Conservation (phyloP, 1,284 basidiomycete species). For the Ustilago tritici region DNA sequence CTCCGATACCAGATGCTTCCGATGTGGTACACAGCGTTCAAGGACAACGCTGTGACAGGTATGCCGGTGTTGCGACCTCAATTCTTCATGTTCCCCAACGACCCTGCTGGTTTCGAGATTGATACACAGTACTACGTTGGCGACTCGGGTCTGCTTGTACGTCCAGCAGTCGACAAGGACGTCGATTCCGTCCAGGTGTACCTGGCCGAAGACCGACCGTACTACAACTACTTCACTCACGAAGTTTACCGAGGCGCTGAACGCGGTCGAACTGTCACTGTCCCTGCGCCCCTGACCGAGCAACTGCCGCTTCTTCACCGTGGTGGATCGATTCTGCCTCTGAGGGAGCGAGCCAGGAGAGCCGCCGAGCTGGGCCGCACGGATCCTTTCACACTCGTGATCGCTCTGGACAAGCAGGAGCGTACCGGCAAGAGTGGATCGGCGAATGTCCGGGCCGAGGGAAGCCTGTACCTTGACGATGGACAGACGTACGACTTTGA, state of each 20-base stretch:
- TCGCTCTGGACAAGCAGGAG: slow-evolving; percentile 77
- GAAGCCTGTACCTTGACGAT: slow-evolving; percentile 95
- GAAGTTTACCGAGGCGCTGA: slow-evolving; percentile 75
- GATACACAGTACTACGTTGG: slow-evolving; percentile 97
- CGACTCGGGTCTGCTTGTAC: slow-evolving; percentile 86
- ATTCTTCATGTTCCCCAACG: slow-evolving; percentile 90
- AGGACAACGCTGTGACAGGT: slow-evolving; percentile 61
- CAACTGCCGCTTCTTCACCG: slow-evolving; percentile 84
- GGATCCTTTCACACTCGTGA: slow-evolving; percentile 92
- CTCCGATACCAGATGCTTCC: slow-evolving; percentile 89
- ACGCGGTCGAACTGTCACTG: slow-evolving; percentile 76
- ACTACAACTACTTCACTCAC: slow-evolving; percentile 88
- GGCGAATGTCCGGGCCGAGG: slow-evolving; percentile 73
- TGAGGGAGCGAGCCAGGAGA: slow-evolving; percentile 86
- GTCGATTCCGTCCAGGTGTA: slow-evolving; percentile 82
- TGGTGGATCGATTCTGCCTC: slow-evolving; percentile 90
- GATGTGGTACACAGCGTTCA: slow-evolving; percentile 96
- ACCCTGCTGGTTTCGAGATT: slow-evolving; percentile 83
- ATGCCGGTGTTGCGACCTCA: slow-evolving; percentile 76
- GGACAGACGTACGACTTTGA: slow-evolving; percentile 86
- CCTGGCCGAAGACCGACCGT: slow-evolving; percentile 89
- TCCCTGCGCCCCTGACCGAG: slow-evolving; percentile 75
- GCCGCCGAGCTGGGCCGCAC: slow-evolving; percentile 87
- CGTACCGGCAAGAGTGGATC: slow-evolving; percentile 22
- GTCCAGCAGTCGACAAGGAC: slow-evolving; percentile 85